phyloP scores from a whole-genome alignment of 225 moss, liverwort and hornwort species.

The Marchantia paleacea region DNA sequence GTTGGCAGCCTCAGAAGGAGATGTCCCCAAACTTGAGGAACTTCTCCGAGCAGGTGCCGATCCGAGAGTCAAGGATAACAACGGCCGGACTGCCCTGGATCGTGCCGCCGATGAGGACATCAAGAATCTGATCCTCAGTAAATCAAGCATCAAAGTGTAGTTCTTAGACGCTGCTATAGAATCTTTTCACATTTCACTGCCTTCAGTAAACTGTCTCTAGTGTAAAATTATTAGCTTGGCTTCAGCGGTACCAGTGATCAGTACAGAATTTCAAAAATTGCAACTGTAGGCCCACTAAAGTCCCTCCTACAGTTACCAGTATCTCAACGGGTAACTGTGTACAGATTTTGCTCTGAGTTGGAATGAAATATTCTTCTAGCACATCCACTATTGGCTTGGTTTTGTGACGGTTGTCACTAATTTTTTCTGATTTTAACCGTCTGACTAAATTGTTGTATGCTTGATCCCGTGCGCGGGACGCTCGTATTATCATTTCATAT shows the following conservation, averaged over 20 bases:
- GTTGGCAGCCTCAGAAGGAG: constrained; percentile 82
- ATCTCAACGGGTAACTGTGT: background rate
- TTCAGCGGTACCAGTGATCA: background rate
- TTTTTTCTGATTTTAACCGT: too few relatives aligned
- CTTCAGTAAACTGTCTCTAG: background rate
- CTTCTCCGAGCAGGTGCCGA: constrained; percentile 69
- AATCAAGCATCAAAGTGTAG: constrained; percentile 52
- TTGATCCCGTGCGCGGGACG: too few relatives aligned
- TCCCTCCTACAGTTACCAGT: background rate
- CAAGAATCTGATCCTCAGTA: constrained; percentile 58
- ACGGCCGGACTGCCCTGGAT: constrained; percentile 74
- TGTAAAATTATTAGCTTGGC: background rate
- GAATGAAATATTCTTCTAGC: background rate
- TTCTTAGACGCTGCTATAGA: background rate
- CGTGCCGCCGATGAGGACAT: constrained; percentile 63
- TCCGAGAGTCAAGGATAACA: constrained; percentile 55
- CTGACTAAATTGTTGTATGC: too few relatives aligned
- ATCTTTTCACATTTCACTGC: background rate
- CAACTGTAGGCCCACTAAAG: background rate
- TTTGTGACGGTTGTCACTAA: too few relatives aligned
- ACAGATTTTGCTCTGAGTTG: constrained; percentile 6
- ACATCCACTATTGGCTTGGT: background rate
- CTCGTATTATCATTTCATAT: too few relatives aligned
- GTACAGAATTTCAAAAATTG: background rate
- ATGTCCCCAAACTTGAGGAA: constrained; percentile 91